A percentile compares a stretch with the other conserved stretches of the same genome.
phyloP scores from a whole-genome alignment of 768 basidiomycete species.

The Mycena vitilis region DNA sequence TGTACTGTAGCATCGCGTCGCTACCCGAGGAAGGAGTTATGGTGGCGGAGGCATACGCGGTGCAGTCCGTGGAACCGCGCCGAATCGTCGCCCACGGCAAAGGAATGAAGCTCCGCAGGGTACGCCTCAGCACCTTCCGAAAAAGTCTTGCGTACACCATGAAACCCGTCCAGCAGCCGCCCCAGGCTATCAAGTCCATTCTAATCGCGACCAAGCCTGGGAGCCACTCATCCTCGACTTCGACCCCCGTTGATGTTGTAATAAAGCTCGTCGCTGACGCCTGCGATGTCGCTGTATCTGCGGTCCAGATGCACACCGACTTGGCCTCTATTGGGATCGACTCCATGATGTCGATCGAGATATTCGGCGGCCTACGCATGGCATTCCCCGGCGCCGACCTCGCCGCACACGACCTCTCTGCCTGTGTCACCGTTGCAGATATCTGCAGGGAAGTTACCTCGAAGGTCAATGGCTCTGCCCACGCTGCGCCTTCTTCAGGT shows the following conservation, averaged over 20 bases:
- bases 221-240: slow-evolving; percentile 6
- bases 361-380: slow-evolving; percentile 51
- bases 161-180: background rate
- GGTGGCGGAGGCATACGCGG: slow-evolving; percentile 63
- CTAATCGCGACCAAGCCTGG: background rate
- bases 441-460: slow-evolving; percentile 46
- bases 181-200: background rate
- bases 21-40: slow-evolving; percentile 58
- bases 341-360: slow-evolving; percentile 73
- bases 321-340: slow-evolving; percentile 70
- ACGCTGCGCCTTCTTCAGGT: too few species aligned
- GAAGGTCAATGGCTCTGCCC: slow-evolving; percentile 14
- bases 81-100: slow-evolving; percentile 66
- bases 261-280: slow-evolving; percentile 53
- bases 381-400: slow-evolving; percentile 48
- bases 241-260: slow-evolving; percentile 38
- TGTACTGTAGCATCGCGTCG: slow-evolving; percentile 64
- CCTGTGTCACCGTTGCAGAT: slow-evolving; percentile 51
- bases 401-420: slow-evolving; percentile 45
- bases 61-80: slow-evolving; percentile 50
- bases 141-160: slow-evolving; percentile 54
- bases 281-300: slow-evolving; percentile 47
- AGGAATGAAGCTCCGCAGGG: slow-evolving; percentile 69
- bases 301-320: background rate
- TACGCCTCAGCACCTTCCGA: slow-evolving; percentile 63